Percentiles rank a stretch among this genome's conserved stretches.
These are phyloP conservation scores for Bothriochloa decipiens DNA, from an alignment of 176 grass and related monocot species.

Conservation along the genomic window DNA sequence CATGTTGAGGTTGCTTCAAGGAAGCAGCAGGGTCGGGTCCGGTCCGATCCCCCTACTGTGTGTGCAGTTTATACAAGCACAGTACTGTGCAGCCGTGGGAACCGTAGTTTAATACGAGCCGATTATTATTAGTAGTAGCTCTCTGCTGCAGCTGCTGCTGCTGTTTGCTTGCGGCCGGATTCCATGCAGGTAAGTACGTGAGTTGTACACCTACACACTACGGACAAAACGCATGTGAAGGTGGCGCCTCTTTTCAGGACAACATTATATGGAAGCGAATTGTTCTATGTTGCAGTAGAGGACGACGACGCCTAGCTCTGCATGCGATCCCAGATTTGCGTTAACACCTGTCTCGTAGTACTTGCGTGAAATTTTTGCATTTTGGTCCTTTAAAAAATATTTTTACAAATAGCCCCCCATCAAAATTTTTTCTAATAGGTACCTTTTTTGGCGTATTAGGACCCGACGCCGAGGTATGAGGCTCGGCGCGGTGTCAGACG, in stretches of 20 bases:
- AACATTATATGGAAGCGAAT: neutral
- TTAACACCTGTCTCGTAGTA: neutral
- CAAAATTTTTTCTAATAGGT: too few relatives aligned
- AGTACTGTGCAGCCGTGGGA: neutral
- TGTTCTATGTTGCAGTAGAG: neutral
- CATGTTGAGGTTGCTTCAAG: constrained; percentile 45
- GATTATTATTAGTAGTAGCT: too few relatives aligned
- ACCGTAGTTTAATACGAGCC: constrained; percentile 5
- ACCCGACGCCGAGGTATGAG: too few relatives aligned
- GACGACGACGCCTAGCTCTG: neutral
- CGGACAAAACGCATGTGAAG: constrained; percentile 55
- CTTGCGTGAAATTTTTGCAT: too few relatives aligned
- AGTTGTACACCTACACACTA: constrained; percentile 28
- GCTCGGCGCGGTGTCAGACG: too few relatives aligned
- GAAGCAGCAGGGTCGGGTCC: neutral
- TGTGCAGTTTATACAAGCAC: neutral
- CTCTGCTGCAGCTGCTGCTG: constrained; percentile 1
- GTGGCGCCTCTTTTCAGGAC: constrained; percentile 32
- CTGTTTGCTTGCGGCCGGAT: constrained; percentile 42
- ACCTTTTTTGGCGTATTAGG: too few relatives aligned
- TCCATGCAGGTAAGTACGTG: constrained; percentile 53
- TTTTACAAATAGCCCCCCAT: too few relatives aligned
- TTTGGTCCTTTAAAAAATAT: too few relatives aligned
- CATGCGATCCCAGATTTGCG: constrained; percentile 25
- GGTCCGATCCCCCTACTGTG: neutral